Conservation (phyloP, 179 eudicot genomes). For the Pouteria campechiana region DNA sequence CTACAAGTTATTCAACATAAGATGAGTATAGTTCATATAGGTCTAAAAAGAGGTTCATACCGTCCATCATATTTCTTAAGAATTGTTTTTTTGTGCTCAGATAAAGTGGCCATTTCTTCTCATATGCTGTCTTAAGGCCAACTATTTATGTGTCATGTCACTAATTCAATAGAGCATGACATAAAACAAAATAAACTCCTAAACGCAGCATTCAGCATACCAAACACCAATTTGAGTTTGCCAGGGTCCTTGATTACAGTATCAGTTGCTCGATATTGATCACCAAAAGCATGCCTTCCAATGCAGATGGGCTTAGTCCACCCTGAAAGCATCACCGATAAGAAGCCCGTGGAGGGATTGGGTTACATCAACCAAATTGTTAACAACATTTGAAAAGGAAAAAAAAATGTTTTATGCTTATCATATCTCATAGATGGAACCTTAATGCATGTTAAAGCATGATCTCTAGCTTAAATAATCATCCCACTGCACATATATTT, state of each 20-base stretch:
- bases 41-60: conserved; percentile 20
- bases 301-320: conserved; percentile 99
- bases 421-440: too few relatives aligned
- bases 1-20: too few relatives aligned
- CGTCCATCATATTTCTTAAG: conserved; percentile 98
- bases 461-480: too few relatives aligned
- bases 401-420: too few relatives aligned
- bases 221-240: conserved; percentile 88
- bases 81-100: conserved; percentile 98
- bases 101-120: conserved; percentile 96
- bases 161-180: too few relatives aligned
- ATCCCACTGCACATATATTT: too few relatives aligned
- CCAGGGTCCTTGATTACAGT: conserved; percentile 87
- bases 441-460: too few relatives aligned
- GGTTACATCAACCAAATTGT: background rate
- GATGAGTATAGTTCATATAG: background rate
- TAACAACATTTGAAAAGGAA: background rate
- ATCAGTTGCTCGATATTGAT: conserved; percentile 93
- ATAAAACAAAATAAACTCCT: background rate
- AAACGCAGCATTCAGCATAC: conserved; percentile 20
- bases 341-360: background rate
- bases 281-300: conserved; percentile 99
- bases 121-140: conserved; percentile 60
- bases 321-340: conserved; percentile 22
- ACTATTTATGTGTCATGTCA: too few relatives aligned